Conservation (phyloP, 75 land plant genomes). For the Pinus albicaulis region DNA sequence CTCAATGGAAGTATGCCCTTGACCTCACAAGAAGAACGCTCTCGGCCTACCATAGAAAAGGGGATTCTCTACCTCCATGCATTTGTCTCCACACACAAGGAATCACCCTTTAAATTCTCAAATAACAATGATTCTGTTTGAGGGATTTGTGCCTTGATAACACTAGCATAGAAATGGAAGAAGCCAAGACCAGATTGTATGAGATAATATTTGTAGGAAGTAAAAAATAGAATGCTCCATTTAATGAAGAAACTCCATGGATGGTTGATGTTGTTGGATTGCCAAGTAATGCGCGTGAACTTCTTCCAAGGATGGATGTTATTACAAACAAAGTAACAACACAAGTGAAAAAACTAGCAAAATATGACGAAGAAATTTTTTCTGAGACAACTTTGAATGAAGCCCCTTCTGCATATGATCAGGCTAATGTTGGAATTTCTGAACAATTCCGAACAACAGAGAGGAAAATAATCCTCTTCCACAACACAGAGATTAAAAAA, state of each 20-base stretch:
- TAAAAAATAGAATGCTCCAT: conserved; percentile 23
- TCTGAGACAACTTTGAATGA: conserved; percentile 54
- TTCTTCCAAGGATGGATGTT: conserved; percentile 66
- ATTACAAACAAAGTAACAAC: conserved; percentile 86
- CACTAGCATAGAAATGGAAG: conserved; percentile 90
- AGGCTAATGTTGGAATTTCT: too few species aligned
- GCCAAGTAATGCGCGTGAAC: conserved; percentile 78
- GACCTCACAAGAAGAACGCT: too few species aligned
- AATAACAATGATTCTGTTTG: too few species aligned
- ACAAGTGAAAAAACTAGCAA: conserved; percentile 87
- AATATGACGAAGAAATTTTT: conserved; percentile 83
- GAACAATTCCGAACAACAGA: too few species aligned
- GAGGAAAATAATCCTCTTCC: too few species aligned
- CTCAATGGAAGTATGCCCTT: too few species aligned
- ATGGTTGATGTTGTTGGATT: conserved; percentile 95
- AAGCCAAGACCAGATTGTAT: conserved; percentile 92
- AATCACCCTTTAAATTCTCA: too few species aligned
- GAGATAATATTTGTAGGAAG: conserved; percentile 67
- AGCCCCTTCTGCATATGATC: conserved; percentile 90
- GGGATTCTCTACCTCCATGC: too few species aligned
- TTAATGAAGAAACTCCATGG: conserved; percentile 74
- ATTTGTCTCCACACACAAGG: too few species aligned
- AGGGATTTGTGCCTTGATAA: conserved; percentile 58
- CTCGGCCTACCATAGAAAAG: too few species aligned
- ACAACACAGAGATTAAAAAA: too few species aligned